These are phyloP conservation scores for Phytopythium vexans DNA, from an alignment of 352 stramenopile genomes.

Conservation along the genomic window DNA sequence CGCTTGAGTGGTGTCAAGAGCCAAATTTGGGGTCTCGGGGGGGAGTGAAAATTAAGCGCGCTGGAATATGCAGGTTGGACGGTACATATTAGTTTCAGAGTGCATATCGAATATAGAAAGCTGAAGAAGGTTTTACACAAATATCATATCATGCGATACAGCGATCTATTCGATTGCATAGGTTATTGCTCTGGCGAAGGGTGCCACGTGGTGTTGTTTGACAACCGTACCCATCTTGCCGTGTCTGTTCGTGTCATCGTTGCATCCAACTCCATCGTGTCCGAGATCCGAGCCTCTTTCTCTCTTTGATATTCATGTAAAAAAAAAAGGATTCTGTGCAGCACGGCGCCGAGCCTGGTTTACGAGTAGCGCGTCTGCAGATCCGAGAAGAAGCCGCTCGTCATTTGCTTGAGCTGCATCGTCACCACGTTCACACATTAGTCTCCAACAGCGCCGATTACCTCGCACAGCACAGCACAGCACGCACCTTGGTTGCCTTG, in stretches of 20 bases:
- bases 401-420: slow-evolving; percentile 86
- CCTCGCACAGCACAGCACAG: background rate
- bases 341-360: background rate
- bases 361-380: slow-evolving; percentile 82
- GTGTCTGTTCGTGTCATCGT: too few relatives aligned
- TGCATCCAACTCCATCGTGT: too few relatives aligned
- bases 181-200: too few relatives aligned
- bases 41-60: background rate
- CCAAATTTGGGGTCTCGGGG: background rate
- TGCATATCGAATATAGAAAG: background rate
- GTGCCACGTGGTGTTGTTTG: too few relatives aligned
- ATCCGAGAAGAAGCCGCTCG: slow-evolving; percentile 86
- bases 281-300: too few relatives aligned
- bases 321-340: too few relatives aligned
- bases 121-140: too few relatives aligned
- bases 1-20: slow-evolving; percentile 9
- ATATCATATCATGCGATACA: too few relatives aligned
- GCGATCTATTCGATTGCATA: slow-evolving; percentile 1
- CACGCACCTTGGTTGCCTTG: slow-evolving; percentile 69
- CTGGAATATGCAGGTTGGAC: slow-evolving; percentile 2
- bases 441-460: slow-evolving; percentile 1
- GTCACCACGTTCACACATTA: background rate
- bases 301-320: too few relatives aligned
- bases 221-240: too few relatives aligned
- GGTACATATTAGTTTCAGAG: background rate